These are phyloP conservation scores for Flaveria trinervia DNA, from an alignment of 129 eudicot genomes.

Conservation along the genomic window DNA sequence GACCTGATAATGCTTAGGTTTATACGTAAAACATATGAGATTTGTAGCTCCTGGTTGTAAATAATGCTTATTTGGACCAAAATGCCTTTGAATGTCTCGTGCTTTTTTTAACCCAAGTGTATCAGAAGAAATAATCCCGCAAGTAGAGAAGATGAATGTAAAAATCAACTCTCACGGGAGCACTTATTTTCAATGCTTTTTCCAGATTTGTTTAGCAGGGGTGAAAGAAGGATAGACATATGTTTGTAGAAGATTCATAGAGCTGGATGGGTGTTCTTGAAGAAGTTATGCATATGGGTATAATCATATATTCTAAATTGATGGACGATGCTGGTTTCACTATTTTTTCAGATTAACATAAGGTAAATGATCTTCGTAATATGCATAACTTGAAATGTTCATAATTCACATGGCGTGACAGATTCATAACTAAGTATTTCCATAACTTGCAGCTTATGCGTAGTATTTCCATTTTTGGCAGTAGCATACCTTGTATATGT, in stretches of 20 bases:
- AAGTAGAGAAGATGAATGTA: background rate
- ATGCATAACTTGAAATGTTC: background rate
- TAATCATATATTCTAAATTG: background rate
- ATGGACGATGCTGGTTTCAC: background rate
- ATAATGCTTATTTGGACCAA: too few species aligned
- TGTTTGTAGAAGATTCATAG: background rate
- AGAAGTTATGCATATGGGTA: background rate
- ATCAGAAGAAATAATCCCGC: background rate
- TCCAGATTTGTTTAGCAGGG: background rate
- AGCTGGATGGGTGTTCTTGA: background rate
- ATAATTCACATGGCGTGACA: background rate
- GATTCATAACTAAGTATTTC: background rate
- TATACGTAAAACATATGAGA: too few species aligned
- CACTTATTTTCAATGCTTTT: background rate
- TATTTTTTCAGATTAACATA: background rate
- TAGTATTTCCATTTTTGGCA: background rate
- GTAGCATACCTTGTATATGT: background rate
- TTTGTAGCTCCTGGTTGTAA: too few species aligned
- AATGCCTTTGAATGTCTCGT: too few species aligned
- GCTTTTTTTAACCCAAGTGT: too few species aligned
- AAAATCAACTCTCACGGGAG: background rate
- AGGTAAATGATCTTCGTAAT: slow-evolving; percentile 1
- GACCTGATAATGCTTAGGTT: too few species aligned
- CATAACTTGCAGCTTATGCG: background rate
- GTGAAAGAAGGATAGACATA: background rate